Base-by-base conservation (phyloP, 169 alveolate species). In the Pseudocohnilembus persalinus region DNA sequence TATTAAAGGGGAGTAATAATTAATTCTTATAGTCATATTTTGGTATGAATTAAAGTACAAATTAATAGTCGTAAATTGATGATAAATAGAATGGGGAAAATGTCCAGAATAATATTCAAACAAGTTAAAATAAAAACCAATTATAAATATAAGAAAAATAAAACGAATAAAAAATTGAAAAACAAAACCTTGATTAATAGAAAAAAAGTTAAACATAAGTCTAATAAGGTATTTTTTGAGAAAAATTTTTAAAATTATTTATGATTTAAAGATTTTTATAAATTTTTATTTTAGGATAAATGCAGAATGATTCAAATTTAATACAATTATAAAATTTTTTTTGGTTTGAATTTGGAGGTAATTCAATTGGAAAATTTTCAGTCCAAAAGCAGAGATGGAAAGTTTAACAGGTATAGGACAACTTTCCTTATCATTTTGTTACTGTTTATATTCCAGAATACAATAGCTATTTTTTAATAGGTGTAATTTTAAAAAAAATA, bases 301-400 rank as follows among this genome's bases (percentile, higher is more conserved):
- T 86, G 32, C 81, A 86, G 35, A 87, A 88, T 68, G 91, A 91
- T 73, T 83, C 88, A 63, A 89, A 88, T 74, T 77, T 88, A 32
- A 86, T 83, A 63, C 76, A 87, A 20, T 74, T 83, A 30, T 89
- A 86, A 63, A 77, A 79, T 34, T 88, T 91, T 28, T 91, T 83
- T 85, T 95, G 98, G 98, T 95, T 93, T 86, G 98, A 95, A 88
- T 93, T 85, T 81, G 98, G 97, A 15, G 98, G 98, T 25, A 84
- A 90, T 77, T 91, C 90, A 82, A 93, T 93, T 30, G 96, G 97
- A 4, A 89, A 93, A 80, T 88, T 93, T 74, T 87, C 80, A 27
- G 87, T 93, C 72, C 92, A 92, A 30, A 88, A 87, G 28, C 72
- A 85, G 25, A 92, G 92, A 77, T 95, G 98, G 98, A 90, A 93